Percentiles rank a stretch among this genome's conserved stretches.
These are phyloP conservation scores for Cutaneotrichosporon sp. DNA, from an alignment of 1,284 basidiomycete species.

Conservation along the genomic window DNA sequence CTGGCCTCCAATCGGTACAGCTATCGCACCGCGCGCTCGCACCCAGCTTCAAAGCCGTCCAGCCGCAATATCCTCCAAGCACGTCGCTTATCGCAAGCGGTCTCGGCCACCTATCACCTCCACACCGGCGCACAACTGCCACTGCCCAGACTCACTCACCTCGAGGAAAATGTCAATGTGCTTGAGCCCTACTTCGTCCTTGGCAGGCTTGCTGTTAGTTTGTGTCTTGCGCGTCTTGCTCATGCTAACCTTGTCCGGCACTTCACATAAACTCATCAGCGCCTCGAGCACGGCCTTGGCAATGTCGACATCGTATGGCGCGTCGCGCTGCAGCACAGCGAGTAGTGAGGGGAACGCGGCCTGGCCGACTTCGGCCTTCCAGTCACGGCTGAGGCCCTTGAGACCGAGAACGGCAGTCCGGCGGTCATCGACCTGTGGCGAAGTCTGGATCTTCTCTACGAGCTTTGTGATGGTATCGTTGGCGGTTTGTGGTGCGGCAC, in stretches of 20 bases:
- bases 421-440: constrained; percentile 81
- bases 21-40: too few relatives aligned
- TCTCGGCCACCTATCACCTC: not conserved
- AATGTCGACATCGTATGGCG: constrained; percentile 81
- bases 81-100: too few relatives aligned
- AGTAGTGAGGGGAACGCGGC: constrained; percentile 72
- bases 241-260: constrained; percentile 46
- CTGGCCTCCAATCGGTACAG: too few relatives aligned
- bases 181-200: constrained; percentile 55
- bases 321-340: constrained; percentile 78
- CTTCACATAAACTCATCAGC: constrained; percentile 58
- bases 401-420: constrained; percentile 86
- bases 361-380: constrained; percentile 80
- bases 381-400: constrained; percentile 87
- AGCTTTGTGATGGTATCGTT: constrained; percentile 81
- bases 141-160: constrained; percentile 21
- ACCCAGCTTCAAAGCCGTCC: too few relatives aligned
- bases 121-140: not conserved
- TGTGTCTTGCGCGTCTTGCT: not conserved
- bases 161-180: constrained; percentile 54
- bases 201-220: constrained; percentile 43
- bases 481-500: constrained; percentile 67
- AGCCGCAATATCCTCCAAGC: too few relatives aligned
- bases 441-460: constrained; percentile 81
- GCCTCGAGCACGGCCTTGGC: constrained; percentile 89